Evolutionary conservation across 768 basidiomycete species (phyloP).

Genomic region (Amanita pallidorosea): DNA sequence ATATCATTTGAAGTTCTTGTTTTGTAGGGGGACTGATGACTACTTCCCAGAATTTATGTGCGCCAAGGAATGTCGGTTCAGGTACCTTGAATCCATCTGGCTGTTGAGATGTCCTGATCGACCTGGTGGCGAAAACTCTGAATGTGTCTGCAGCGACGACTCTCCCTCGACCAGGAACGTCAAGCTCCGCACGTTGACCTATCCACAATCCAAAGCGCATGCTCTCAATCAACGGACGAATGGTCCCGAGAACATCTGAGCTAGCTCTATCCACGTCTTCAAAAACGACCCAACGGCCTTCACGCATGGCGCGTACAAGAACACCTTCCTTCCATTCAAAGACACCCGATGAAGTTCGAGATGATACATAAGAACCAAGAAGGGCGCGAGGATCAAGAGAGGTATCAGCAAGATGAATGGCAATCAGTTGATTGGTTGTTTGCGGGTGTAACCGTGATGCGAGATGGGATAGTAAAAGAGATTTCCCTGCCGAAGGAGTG

Average conservation of each 20-base stretch:
- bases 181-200: conserved; percentile 56
- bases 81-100: conserved; percentile 24
- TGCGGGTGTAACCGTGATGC: conserved; percentile 54
- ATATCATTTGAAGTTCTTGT: conserved; percentile 61
- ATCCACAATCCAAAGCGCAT: conserved; percentile 60
- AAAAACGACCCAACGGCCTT: conserved; percentile 88
- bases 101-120: conserved; percentile 31
- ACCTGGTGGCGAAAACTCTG: conserved; percentile 84
- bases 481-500: conserved; percentile 82
- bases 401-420: conserved; percentile 88
- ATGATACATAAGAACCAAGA: conserved; percentile 89
- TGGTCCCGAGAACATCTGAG: conserved; percentile 77
- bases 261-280: conserved; percentile 90
- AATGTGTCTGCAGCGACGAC: conserved; percentile 75
- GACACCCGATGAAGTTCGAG: conserved; percentile 67
- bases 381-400: conserved; percentile 91
- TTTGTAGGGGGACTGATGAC: conserved; percentile 46
- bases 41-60: conserved; percentile 76
- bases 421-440: conserved; percentile 59
- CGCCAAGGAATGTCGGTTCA: conserved; percentile 66
- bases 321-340: conserved; percentile 98
- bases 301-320: conserved; percentile 77
- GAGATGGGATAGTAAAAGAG: conserved; percentile 68
- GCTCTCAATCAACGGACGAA: conserved; percentile 79
- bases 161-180: conserved; percentile 63